These are phyloP conservation scores for Xylaria hypoxylon DNA, from an alignment of 2,329 filamentous ascomycete genomes.

Conservation along the genomic window DNA sequence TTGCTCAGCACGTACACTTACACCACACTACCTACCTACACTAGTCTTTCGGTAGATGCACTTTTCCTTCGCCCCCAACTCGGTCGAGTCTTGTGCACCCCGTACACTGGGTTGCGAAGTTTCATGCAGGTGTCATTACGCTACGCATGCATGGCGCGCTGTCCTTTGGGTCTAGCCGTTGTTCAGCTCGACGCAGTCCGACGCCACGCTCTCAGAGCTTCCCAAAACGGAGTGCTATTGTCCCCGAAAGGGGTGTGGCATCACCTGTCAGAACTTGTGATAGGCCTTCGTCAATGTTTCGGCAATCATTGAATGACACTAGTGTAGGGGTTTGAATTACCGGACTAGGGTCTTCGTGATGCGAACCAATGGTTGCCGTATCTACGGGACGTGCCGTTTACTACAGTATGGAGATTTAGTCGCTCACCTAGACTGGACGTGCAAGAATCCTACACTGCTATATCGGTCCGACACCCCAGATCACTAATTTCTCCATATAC, in stretches of 20 bases:
- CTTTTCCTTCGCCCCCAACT: not conserved
- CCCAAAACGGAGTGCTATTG: slow-evolving; percentile 25
- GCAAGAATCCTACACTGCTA: not conserved
- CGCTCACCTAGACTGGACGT: not conserved
- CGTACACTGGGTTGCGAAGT: not conserved
- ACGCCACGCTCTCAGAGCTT: slow-evolving; percentile 20
- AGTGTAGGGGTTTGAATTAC: slow-evolving; percentile 26
- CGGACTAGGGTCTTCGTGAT: slow-evolving; percentile 9
- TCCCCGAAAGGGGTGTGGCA: slow-evolving; percentile 33
- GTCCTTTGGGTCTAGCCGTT: slow-evolving; percentile 20
- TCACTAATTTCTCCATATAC: too few species aligned
- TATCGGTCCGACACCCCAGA: not conserved
- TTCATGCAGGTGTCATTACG: slow-evolving; percentile 15
- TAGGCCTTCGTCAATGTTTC: slow-evolving; percentile 5
- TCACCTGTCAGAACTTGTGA: slow-evolving; percentile 13
- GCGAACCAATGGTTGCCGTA: slow-evolving; percentile 23
- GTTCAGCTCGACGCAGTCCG: slow-evolving; percentile 37
- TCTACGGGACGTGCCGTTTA: slow-evolving; percentile 32
- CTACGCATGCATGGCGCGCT: slow-evolving; percentile 28
- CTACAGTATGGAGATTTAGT: not conserved
- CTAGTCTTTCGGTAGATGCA: not conserved
- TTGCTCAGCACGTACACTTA: not conserved
- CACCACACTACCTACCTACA: not conserved
- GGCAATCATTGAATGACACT: slow-evolving; percentile 19
- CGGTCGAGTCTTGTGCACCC: not conserved